phyloP scores from a whole-genome alignment of 1,284 basidiomycete species.

The Cutaneotrichosporon dermatis region DNA sequence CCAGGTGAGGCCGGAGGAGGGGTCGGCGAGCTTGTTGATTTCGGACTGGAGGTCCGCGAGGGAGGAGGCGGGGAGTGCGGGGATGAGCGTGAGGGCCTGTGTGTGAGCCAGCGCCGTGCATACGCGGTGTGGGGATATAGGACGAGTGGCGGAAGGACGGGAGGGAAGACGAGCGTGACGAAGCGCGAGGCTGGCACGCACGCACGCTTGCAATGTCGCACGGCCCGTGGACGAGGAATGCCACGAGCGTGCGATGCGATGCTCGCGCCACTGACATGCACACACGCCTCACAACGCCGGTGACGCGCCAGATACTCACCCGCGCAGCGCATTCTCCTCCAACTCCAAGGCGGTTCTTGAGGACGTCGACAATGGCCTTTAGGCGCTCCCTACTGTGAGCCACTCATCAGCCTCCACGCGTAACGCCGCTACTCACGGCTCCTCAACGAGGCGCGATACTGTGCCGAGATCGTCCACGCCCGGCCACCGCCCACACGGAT shows the following conservation, averaged over 20 bases:
- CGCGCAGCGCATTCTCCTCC: background rate
- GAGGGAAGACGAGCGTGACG: too few species aligned
- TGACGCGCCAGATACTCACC: background rate
- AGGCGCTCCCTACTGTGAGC: background rate
- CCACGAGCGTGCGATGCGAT: too few species aligned
- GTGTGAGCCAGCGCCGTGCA: too few species aligned
- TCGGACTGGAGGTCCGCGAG: background rate
- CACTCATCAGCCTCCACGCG: too few species aligned
- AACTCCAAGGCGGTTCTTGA: background rate
- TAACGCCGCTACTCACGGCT: slow-evolving; percentile 2
- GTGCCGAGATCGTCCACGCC: background rate
- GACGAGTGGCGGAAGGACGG: too few species aligned
- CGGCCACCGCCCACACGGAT: background rate
- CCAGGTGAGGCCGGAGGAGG: too few species aligned
- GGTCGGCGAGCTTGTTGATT: background rate
- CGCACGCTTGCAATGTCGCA: too few species aligned
- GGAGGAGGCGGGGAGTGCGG: background rate
- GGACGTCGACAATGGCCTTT: background rate
- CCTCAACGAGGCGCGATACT: background rate
- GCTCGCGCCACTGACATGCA: too few species aligned
- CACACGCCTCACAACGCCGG: too few species aligned
- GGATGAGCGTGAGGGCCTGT: slow-evolving; percentile 5
- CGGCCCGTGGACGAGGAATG: too few species aligned
- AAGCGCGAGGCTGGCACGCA: too few species aligned
- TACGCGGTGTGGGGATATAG: too few species aligned